These are phyloP conservation scores for Pichia sp. DNA, from an alignment of 1,139 yeast species.

Conservation along the genomic window DNA sequence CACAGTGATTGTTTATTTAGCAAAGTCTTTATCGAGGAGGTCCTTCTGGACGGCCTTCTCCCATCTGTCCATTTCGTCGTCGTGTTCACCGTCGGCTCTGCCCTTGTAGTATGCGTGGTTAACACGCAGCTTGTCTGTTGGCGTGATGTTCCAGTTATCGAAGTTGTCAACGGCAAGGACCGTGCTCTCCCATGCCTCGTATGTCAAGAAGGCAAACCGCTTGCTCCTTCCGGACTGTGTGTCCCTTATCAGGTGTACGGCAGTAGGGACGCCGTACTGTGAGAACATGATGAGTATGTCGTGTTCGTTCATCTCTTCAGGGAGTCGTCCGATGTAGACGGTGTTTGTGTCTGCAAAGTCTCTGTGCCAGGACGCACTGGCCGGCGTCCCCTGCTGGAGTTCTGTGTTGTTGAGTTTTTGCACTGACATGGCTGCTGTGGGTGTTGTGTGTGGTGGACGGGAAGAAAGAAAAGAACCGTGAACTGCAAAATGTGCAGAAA, in stretches of 20 bases:
- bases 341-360: conserved; percentile 75
- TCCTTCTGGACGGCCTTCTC: conserved; percentile 8
- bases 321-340: conserved; percentile 69
- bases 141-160: conserved; percentile 46
- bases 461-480: too few relatives aligned
- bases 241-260: conserved; percentile 70
- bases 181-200: conserved; percentile 78
- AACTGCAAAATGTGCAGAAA: too few relatives aligned
- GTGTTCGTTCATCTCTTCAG: conserved; percentile 61
- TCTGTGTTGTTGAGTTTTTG: conserved; percentile 62
- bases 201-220: conserved; percentile 83
- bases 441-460: too few relatives aligned
- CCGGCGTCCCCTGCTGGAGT: conserved; percentile 55
- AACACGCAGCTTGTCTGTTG: conserved; percentile 8
- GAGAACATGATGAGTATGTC: conserved; percentile 80
- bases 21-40: conserved; percentile 12
- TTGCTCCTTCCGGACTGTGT: conserved; percentile 63
- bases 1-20: not conserved
- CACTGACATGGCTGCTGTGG: conserved; percentile 7
- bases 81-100: not conserved
- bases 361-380: conserved; percentile 83
- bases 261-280: conserved; percentile 88
- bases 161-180: conserved; percentile 87
- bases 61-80: conserved; percentile 5
- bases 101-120: conserved; percentile 12